phyloP scores from a whole-genome alignment of 768 basidiomycete genomes.

The Auricularia heimuer region DNA sequence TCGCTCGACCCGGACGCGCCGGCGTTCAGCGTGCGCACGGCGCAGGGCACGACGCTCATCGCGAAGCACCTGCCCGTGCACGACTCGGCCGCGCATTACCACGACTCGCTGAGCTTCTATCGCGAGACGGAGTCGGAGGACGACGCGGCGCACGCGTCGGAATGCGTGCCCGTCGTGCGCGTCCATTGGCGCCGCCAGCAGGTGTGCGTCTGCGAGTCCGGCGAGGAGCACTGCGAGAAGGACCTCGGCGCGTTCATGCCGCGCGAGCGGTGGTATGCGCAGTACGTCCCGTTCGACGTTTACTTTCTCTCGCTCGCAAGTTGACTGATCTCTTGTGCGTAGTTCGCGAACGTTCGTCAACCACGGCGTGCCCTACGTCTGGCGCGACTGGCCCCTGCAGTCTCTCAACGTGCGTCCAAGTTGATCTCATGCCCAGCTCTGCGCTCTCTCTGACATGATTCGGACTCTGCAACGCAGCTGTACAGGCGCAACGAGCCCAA shows the following conservation, averaged over 20 bases:
- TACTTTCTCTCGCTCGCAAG: not conserved
- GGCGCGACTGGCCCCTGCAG: not conserved
- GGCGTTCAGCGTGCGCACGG: not conserved
- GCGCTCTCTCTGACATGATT: no score
- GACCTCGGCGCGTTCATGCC: not conserved
- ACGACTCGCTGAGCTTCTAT: no score
- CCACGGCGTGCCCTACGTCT: not conserved
- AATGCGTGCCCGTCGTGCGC: not conserved
- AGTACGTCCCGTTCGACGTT: not conserved
- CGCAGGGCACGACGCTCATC: not conserved
- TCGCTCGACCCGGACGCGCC: not conserved
- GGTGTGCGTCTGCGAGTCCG: not conserved
- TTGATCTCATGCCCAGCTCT: not conserved
- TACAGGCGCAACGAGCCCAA: not conserved
- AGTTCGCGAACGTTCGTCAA: not conserved
- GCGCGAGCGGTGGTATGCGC: not conserved
- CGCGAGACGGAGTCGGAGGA: not conserved
- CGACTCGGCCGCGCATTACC: not conserved
- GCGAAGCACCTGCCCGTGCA: not conserved
- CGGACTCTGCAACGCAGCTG: not conserved
- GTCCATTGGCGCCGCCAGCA: not conserved
- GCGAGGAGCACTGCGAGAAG: not conserved
- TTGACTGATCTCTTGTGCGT: not conserved
- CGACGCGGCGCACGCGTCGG: not conserved
- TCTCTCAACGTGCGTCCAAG: not conserved